Evolutionary conservation across 345 rosid genomes (phyloP).

Genomic region (Cardamine chenopodiifolia): DNA sequence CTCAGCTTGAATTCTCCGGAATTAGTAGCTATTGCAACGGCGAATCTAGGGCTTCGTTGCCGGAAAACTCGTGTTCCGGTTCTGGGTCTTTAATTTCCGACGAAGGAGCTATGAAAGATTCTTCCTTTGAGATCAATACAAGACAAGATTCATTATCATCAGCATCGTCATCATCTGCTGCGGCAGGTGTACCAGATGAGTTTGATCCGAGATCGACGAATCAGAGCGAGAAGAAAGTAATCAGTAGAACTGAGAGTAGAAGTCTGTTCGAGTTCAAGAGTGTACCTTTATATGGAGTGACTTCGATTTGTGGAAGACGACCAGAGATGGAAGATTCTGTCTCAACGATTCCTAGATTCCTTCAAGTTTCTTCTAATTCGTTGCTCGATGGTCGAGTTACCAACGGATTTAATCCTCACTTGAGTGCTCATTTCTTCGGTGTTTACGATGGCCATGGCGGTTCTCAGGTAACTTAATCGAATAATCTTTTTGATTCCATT

Average conservation of each 20-base stretch:
- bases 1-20: conserved; percentile 38
- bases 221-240: conserved; percentile 43
- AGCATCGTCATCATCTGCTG: conserved; percentile 18
- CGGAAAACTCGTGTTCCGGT: conserved; percentile 32
- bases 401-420: conserved; percentile 38
- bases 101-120: conserved; percentile 31
- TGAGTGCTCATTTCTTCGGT: conserved; percentile 62
- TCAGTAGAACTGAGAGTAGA: conserved; percentile 45
- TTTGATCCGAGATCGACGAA: conserved; percentile 34
- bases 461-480: conserved; percentile 50
- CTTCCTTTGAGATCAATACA: conserved; percentile 18
- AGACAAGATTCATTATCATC: conserved; percentile 15
- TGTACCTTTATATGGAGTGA: conserved; percentile 61
- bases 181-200: conserved; percentile 27
- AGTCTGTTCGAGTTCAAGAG: conserved; percentile 38
- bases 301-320: conserved; percentile 67
- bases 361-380: conserved; percentile 48
- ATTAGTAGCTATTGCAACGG: conserved; percentile 34
- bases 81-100: conserved; percentile 1
- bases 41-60: conserved; percentile 26
- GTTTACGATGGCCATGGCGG: conserved; percentile 90
- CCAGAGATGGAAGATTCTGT: conserved; percentile 86
- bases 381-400: conserved; percentile 32
- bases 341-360: conserved; percentile 53
- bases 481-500: not conserved